A percentile compares a stretch with the other conserved stretches of the same genome.
These are phyloP conservation scores for Draba incana DNA, from an alignment of 345 rosid genomes.

Conservation along the genomic window DNA sequence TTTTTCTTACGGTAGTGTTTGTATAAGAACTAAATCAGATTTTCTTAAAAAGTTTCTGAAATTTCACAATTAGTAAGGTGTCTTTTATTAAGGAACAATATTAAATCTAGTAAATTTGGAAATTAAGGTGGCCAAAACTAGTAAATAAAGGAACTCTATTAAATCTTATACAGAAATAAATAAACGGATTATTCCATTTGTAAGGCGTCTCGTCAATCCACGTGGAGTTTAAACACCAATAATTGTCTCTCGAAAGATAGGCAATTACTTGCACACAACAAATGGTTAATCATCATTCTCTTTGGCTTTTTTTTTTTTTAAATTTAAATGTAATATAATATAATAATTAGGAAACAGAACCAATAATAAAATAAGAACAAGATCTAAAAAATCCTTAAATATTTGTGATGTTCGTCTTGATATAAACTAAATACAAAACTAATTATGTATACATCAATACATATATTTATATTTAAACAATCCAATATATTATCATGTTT, in stretches of 20 bases:
- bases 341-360: no score
- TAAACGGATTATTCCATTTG: neutral
- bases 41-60: no score
- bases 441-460: neutral
- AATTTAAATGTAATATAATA: neutral
- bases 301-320: neutral
- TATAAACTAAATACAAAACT: neutral
- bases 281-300: constrained; percentile 36
- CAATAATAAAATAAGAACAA: no score
- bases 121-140: neutral
- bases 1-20: no score
- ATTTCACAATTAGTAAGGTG: no score
- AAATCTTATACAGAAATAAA: constrained; percentile 2
- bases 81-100: no score
- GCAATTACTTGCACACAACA: constrained; percentile 47
- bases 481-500: no score
- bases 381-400: no score
- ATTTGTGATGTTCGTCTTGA: no score
- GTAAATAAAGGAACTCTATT: neutral
- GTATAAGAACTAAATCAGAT: no score
- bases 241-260: constrained; percentile 21
- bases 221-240: constrained; percentile 33
- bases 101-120: no score
- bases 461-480: neutral
- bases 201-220: constrained; percentile 31